These are phyloP conservation scores for Leptomonas pyrrhocoris DNA, from an alignment of 208 protist genomes.

Conservation along the genomic window DNA sequence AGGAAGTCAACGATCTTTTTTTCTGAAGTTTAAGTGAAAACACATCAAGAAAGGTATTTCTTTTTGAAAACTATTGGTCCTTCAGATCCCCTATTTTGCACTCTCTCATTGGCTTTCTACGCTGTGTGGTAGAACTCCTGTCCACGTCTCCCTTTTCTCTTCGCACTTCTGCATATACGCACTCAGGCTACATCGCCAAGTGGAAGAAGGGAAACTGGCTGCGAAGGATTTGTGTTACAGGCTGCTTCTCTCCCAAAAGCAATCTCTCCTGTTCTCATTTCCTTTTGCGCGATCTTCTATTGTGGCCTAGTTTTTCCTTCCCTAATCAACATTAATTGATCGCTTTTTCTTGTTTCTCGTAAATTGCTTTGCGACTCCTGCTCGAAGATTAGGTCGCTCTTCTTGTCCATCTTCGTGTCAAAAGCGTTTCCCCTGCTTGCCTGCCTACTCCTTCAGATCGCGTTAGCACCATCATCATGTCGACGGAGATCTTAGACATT, in stretches of 20 bases:
- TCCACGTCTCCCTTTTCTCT: not conserved
- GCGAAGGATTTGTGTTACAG: no score
- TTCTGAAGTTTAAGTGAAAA: not conserved
- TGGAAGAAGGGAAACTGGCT: no score
- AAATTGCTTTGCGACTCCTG: not conserved
- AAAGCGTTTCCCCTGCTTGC: not conserved
- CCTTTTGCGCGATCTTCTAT: not conserved
- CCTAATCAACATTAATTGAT: not conserved
- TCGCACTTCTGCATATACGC: not conserved
- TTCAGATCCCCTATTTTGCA: no score
- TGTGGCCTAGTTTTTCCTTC: not conserved
- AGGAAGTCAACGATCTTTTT: not conserved
- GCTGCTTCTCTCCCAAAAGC: not conserved
- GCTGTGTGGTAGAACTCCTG: not conserved
- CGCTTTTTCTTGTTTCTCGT: not conserved
- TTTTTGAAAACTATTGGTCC: no score
- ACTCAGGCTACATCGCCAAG: not conserved
- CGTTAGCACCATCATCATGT: conserved; percentile 11
- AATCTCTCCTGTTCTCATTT: not conserved
- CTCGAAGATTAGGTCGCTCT: not conserved
- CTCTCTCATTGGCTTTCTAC: not conserved
- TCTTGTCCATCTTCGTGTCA: not conserved
- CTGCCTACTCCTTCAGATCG: conserved; percentile 5
- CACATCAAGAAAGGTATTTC: not conserved
- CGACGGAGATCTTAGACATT: conserved; percentile 77